Conservation (phyloP, 805 yeast species). For the Kazachstania psychrophila region DNA sequence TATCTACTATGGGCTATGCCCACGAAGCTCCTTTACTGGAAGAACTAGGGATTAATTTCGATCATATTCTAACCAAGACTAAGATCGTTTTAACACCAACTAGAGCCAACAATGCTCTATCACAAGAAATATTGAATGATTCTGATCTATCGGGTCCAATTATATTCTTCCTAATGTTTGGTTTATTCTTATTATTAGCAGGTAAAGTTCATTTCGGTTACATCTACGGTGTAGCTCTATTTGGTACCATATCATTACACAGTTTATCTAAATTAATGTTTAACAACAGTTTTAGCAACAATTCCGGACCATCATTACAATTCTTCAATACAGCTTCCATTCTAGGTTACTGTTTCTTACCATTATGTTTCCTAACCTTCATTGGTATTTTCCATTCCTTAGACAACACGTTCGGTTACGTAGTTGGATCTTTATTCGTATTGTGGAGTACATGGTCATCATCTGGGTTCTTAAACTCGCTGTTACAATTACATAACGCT, state of each 20-base stretch:
- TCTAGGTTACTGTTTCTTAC: slow-evolving; percentile 86
- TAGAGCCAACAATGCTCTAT: slow-evolving; percentile 39
- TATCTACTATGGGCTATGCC: slow-evolving; percentile 86
- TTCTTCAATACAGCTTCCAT: slow-evolving; percentile 75
- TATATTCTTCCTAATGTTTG: slow-evolving; percentile 78
- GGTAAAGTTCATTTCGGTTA: slow-evolving; percentile 97
- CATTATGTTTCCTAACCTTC: slow-evolving; percentile 52
- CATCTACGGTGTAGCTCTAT: slow-evolving; percentile 88
- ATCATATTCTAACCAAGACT: slow-evolving; percentile 78
- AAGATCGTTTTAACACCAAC: slow-evolving; percentile 77
- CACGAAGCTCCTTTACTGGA: slow-evolving; percentile 91
- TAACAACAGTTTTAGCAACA: slow-evolving; percentile 29
- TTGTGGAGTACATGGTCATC: slow-evolving; percentile 91
- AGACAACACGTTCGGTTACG: slow-evolving; percentile 68
- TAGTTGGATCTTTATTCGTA: slow-evolving; percentile 56
- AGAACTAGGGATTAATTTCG: slow-evolving; percentile 87
- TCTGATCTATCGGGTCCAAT: slow-evolving; percentile 94
- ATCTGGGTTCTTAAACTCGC: slow-evolving; percentile 84
- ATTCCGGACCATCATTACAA: slow-evolving; percentile 30
- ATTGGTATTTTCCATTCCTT: slow-evolving; percentile 67
- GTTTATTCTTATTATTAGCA: slow-evolving; percentile 67
- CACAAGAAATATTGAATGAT: slow-evolving; percentile 73
- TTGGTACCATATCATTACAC: slow-evolving; percentile 82
- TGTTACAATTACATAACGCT: slow-evolving; percentile 72
- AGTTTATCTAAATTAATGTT: slow-evolving; percentile 83